phyloP scores from a whole-genome alignment of 345 rosid genomes.

The Rhizophora apiculata region DNA sequence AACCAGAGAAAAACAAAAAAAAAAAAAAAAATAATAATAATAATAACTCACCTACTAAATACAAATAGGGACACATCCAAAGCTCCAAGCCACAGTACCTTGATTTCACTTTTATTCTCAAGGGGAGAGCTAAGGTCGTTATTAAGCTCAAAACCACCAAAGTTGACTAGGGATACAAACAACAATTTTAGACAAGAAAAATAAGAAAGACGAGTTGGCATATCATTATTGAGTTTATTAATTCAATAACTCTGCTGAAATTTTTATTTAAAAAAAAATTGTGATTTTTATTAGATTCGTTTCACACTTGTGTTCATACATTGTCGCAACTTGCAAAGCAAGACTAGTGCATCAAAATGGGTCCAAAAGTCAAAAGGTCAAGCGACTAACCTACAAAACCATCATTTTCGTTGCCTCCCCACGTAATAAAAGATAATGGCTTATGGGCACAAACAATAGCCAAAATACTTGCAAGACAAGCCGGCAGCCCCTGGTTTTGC shows the following conservation, averaged over 20 bases:
- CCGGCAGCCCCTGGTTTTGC: slow-evolving; percentile 6
- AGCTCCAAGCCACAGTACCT: too few species aligned
- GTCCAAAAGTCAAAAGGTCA: slow-evolving; percentile 8
- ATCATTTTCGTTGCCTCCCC: neutral
- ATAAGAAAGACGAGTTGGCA: neutral
- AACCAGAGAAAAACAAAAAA: too few species aligned
- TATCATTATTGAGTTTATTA: neutral
- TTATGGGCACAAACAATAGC: too few species aligned
- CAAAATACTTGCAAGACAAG: neutral
- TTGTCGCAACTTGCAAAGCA: slow-evolving; percentile 13
- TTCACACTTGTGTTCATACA: too few species aligned
- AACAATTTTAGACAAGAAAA: too few species aligned
- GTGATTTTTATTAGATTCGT: neutral
- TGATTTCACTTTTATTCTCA: too few species aligned
- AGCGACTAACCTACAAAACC: neutral
- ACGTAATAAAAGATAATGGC: neutral
- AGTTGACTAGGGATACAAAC: too few species aligned
- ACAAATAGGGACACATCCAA: too few species aligned
- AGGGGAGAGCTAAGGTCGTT: too few species aligned
- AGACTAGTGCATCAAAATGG: neutral
- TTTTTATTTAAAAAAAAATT: neutral
- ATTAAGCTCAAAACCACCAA: too few species aligned
- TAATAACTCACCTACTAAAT: too few species aligned
- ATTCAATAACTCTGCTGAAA: neutral
- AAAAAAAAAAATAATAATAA: too few species aligned